phyloP scores from a whole-genome alignment of 495 filamentous ascomycete genomes.

The Entonaema liquescens region DNA sequence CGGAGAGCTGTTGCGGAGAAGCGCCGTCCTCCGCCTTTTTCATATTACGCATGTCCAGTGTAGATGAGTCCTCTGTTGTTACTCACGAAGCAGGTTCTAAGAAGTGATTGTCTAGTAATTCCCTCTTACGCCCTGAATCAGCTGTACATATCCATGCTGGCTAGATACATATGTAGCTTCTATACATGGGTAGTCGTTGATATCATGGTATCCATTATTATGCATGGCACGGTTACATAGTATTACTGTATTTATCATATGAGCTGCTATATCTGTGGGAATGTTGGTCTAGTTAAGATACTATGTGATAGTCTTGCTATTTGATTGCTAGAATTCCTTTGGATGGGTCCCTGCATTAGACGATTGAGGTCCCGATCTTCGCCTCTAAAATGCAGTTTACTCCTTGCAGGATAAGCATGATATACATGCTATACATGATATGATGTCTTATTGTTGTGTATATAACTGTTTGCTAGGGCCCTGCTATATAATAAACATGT shows the following conservation, averaged over 20 bases:
- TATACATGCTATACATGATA: no score
- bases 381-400: background rate
- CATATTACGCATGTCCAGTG: background rate
- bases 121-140: background rate
- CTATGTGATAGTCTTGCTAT: no score
- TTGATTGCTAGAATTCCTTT: slow-evolving; percentile 14
- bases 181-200: slow-evolving; percentile 11
- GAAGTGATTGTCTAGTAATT: background rate
- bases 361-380: background rate
- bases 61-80: background rate
- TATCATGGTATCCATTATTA: slow-evolving; percentile 6
- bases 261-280: slow-evolving; percentile 4
- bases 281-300: background rate
- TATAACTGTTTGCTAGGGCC: slow-evolving; percentile 24
- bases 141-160: background rate
- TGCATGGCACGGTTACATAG: background rate
- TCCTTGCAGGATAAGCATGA: slow-evolving; percentile 8
- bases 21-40: slow-evolving; percentile 7
- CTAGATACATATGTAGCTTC: background rate
- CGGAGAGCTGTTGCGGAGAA: slow-evolving; percentile 34
- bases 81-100: background rate
- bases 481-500: background rate
- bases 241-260: slow-evolving; percentile 24
- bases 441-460: background rate
- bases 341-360: slow-evolving; percentile 11